Evolutionary conservation across 768 basidiomycete genomes (phyloP).

Genomic region (Tricholoma hemisulphureum): DNA sequence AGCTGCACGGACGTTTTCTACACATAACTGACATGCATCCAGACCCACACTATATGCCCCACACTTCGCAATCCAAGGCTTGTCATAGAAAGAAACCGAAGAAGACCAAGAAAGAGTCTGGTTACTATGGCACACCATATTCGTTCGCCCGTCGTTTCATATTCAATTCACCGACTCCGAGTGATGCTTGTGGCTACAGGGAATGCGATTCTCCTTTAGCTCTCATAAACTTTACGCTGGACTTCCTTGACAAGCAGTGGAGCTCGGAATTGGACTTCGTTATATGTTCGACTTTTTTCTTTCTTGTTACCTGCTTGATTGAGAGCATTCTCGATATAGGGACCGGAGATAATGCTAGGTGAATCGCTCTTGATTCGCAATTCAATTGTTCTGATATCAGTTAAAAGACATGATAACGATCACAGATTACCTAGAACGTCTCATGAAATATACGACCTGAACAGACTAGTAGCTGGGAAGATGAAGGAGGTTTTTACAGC

Average conservation of each 20-base stretch:
- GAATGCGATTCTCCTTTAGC: conserved; percentile 80
- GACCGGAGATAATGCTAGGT: conserved; percentile 80
- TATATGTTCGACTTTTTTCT: conserved; percentile 53
- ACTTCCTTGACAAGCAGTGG: conserved; percentile 79
- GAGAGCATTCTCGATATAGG: conserved; percentile 35
- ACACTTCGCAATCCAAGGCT: conserved; percentile 53
- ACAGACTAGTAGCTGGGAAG: conserved; percentile 60
- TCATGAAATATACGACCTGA: conserved; percentile 74
- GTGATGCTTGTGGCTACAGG: conserved; percentile 30
- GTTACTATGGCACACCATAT: conserved; percentile 66
- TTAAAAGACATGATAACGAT: conserved; percentile 81
- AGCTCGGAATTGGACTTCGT: conserved; percentile 86
- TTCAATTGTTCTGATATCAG: neutral
- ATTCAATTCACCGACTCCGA: neutral
- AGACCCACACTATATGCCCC: conserved; percentile 59
- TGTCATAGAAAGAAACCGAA: conserved; percentile 69
- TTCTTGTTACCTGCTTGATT: conserved; percentile 2
- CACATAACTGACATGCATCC: conserved; percentile 87
- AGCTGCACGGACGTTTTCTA: conserved; percentile 70
- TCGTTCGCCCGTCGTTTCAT: conserved; percentile 45
- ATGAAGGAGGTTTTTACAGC: conserved; percentile 74
- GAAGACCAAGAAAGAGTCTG: conserved; percentile 50
- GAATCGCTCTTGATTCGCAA: conserved; percentile 6
- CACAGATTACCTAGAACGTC: conserved; percentile 75
- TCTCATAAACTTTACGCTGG: conserved; percentile 80